Percentiles rank a stretch among this genome's conserved stretches.
Evolutionary conservation across 169 alveolate species (phyloP).

Genomic region (Miamiensis avidus): DNA sequence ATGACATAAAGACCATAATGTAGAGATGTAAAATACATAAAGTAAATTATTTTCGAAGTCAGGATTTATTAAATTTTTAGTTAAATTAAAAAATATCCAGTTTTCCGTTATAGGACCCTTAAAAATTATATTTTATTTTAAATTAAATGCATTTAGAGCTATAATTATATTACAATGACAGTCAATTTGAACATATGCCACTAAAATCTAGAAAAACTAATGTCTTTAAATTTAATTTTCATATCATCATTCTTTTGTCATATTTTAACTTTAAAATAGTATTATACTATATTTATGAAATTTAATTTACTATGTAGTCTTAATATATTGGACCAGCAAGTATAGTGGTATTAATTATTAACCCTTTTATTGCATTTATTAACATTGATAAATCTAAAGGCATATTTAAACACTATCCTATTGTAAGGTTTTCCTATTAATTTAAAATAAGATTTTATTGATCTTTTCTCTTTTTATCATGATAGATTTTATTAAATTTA

Average conservation of each 20-base stretch:
- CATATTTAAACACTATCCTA: background rate
- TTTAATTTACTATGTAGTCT: background rate
- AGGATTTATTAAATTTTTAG: background rate
- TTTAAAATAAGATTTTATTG: no score
- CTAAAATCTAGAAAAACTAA: no score
- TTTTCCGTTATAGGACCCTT: background rate
- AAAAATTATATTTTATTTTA: no score
- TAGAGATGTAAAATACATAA: background rate
- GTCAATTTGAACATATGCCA: background rate
- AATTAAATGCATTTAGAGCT: no score
- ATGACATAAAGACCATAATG: background rate
- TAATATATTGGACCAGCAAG: background rate
- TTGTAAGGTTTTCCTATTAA: background rate
- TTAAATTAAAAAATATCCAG: background rate
- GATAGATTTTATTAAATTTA: no score
- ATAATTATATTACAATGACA: background rate
- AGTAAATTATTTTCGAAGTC: background rate
- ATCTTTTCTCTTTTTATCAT: no score
- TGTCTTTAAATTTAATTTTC: background rate
- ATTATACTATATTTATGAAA: background rate
- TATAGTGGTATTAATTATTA: background rate
- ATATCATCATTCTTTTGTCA: background rate
- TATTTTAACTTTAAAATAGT: no score
- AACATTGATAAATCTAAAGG: background rate
- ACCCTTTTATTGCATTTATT: background rate